Base-by-base conservation (phyloP, 1,284 basidiomycete genomes). In the Apiotrichum porosum region DNA sequence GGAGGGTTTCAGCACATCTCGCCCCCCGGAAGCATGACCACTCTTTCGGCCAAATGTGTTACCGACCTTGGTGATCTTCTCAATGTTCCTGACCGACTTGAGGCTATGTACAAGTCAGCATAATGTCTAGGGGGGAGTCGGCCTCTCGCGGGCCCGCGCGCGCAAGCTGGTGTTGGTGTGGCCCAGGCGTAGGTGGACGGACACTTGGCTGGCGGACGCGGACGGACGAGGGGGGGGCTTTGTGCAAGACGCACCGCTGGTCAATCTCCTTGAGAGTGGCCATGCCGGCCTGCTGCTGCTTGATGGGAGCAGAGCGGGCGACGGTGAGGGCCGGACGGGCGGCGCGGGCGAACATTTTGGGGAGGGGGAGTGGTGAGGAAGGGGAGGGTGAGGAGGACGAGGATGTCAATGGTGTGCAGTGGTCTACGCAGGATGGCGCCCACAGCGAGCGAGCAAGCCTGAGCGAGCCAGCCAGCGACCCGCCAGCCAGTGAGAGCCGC, bases 211-310 rank as follows among this genome's bases (percentile, higher is more conserved):
- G n/a, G n/a, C n/a, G n/a, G n/a, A n/a, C n/a, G n/a, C n/a, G n/a
- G n/a, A n/a, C n/a, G n/a, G n/a, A n/a, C 39, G 47, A 19, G 9
- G 28, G 35, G 35, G 23, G 34, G 36, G 21, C 13, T 15, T 40
- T 14, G 15, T 19, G 21, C 23, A 30, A 34, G 36, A 71, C 72
- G 52, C 60, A 73, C 69, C 94, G 86, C 74, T 88, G 77, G 79
- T 98, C 95, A 68, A 97, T 88, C 78, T 98, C 94, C 69, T 92
- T 86, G 61, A 98, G 85, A 52, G 94, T 97, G 41, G 92, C 93
- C 88, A 93, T 92, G 74, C 91, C 90, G 61, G 82, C 62, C 81
- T 80, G 79, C 73, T 81, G 76, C 63, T 78, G 78, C 52, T 77
- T 33, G 8, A 6, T 70, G 73, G 81, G 79, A 49, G 77, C 69